These are phyloP conservation scores for Phytophthora quininea DNA, from an alignment of 352 stramenopile genomes.

Conservation along the genomic window DNA sequence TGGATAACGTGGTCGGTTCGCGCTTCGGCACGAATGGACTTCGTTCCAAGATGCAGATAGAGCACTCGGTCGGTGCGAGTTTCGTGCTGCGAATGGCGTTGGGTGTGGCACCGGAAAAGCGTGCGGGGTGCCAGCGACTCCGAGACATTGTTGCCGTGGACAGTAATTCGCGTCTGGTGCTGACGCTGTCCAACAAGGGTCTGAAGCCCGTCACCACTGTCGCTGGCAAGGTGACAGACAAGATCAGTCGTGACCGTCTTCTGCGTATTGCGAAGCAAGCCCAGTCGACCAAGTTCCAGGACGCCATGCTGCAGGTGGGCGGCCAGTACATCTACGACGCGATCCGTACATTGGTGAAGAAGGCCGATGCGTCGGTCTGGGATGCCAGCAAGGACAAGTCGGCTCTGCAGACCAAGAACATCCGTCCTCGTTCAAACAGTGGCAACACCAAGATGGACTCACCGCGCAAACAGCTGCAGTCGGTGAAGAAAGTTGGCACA, in stretches of 20 bases:
- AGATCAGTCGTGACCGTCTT: slow-evolving; percentile 3
- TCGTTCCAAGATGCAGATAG: slow-evolving; percentile 17
- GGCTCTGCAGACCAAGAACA: slow-evolving; percentile 21
- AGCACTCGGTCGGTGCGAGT: slow-evolving; percentile 7
- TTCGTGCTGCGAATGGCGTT: slow-evolving; percentile 21
- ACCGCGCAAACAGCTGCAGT: not conserved
- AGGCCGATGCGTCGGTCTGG: slow-evolving; percentile 19
- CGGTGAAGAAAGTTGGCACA: slow-evolving; percentile 9
- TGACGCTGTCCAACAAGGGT: slow-evolving; percentile 7
- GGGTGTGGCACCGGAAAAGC: slow-evolving; percentile 26
- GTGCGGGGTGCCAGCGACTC: slow-evolving; percentile 12
- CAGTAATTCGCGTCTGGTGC: slow-evolving; percentile 1
- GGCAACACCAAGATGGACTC: slow-evolving; percentile 2
- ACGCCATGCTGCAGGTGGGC: slow-evolving; percentile 23
- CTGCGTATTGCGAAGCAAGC: slow-evolving; percentile 18
- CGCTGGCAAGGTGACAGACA: slow-evolving; percentile 2
- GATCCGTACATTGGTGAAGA: slow-evolving; percentile 17
- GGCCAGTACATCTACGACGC: slow-evolving; percentile 23
- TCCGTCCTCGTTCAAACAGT: not conserved
- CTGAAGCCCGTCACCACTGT: not conserved
- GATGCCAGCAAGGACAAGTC: slow-evolving; percentile 17
- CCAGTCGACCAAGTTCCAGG: slow-evolving; percentile 29
- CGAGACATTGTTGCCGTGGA: slow-evolving; percentile 19
- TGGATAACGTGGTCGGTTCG: slow-evolving; percentile 19
- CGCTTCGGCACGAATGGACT: slow-evolving; percentile 18